Percentiles rank a stretch among this genome's conserved stretches.
These are phyloP conservation scores for Quercus berberidifolia DNA, from an alignment of 306 rosid genomes.

Conservation along the genomic window DNA sequence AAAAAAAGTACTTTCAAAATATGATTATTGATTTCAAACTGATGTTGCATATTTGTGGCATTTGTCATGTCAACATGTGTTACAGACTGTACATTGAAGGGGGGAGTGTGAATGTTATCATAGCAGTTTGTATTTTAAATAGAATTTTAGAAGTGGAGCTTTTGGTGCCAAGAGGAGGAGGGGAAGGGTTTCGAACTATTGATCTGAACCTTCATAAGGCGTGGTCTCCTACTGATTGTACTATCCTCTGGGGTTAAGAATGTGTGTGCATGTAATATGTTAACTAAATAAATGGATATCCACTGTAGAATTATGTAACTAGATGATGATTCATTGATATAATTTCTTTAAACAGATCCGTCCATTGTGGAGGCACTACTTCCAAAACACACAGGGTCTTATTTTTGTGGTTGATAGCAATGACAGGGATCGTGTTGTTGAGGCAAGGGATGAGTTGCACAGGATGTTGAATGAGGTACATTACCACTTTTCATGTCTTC, in stretches of 20 bases:
- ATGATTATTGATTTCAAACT: not conserved
- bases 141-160: not conserved
- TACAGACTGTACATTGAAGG: not conserved
- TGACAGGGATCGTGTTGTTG: conserved; percentile 91
- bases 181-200: too few relatives aligned
- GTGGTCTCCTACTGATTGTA: too few relatives aligned
- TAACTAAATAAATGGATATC: not conserved
- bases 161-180: too few relatives aligned
- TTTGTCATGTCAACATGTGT: not conserved
- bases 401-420: conserved; percentile 98
- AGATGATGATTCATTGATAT: conserved; percentile 11
- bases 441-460: conserved; percentile 98
- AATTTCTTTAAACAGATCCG: conserved; percentile 60
- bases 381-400: conserved; percentile 98
- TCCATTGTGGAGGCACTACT: conserved; percentile 98
- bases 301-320: not conserved
- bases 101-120: not conserved
- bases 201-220: too few relatives aligned
- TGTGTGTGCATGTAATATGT: not conserved
- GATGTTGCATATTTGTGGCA: conserved; percentile 3
- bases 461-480: conserved; percentile 96
- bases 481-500: conserved; percentile 4
- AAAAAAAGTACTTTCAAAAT: not conserved
- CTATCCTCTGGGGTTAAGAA: too few relatives aligned
- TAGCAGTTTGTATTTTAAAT: not conserved